Evolutionary conservation across 768 basidiomycete genomes (phyloP), one percentile per base, ranked within the genome.

Genomic region (Russula sp.): DNA sequence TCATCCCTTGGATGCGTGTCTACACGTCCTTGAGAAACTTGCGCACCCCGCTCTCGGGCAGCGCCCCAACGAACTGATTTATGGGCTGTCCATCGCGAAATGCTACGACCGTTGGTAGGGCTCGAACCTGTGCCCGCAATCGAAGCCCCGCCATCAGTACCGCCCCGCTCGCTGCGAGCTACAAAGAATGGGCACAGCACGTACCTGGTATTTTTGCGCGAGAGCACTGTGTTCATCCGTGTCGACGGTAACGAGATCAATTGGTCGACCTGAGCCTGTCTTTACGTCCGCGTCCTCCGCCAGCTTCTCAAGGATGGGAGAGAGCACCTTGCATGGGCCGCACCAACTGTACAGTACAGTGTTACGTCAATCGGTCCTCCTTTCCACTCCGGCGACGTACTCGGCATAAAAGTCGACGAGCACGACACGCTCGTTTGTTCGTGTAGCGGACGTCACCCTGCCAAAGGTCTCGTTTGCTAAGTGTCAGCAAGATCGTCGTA

Each of bases 331-430:
- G 76, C 90, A 93, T 44, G 90, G 90, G 7, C 79, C 75, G 66
- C 90, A 92, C 91, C 90, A 92, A 64, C 90, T 91, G 66, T 42
- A 59, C 32, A 50, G 13, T 11, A 44, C 42, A 44, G 11, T 11
- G 9, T 6, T n/a, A 7, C 22, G 27, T 32, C 22, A 50, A 13
- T 49, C 48, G 4, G 31, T 31, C 20, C 18, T 3, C 14, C 32
- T 34, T 18, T 18, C 50, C 20, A 4, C 48, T 16, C 45, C 2
- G 32, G 20, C 40, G 45, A 52, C 85, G 52, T 68, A 90, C 89
- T 89, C 83, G 52, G 90, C 89, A 71, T 90, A 87, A 67, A 91
- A 91, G 67, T 91, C 89, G 27, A 89, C 88, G 6, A 91, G 74
- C 47, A 87, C 80, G 31, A 88, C 73, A 53, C 82, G 80, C 60